phyloP scores from a whole-genome alignment of 148 eudicot species.

The Fagopyrum tataricum region DNA sequence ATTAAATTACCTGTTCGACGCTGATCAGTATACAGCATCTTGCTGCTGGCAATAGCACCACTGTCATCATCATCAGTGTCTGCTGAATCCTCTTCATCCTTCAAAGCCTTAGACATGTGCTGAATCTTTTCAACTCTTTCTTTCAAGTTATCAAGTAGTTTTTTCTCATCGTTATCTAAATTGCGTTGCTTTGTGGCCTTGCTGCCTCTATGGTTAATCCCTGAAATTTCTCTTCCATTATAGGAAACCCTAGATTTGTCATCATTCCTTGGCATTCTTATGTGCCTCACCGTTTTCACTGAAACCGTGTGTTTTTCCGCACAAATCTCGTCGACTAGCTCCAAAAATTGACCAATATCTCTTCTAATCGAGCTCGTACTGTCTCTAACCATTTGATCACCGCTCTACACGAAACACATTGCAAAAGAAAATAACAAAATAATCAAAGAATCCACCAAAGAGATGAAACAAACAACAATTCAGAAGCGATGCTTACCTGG shows the following conservation, averaged over 20 bases:
- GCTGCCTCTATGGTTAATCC: neutral
- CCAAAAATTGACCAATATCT: constrained; percentile 54
- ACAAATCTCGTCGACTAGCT: constrained; percentile 43
- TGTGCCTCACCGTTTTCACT: constrained; percentile 30
- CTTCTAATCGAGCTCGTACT: constrained; percentile 53
- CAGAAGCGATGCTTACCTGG: constrained; percentile 35
- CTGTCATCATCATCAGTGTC: constrained; percentile 25
- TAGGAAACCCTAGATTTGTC: constrained; percentile 25
- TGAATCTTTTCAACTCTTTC: constrained; percentile 40
- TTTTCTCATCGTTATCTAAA: constrained; percentile 23
- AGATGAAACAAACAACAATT: neutral
- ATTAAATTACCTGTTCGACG: constrained; percentile 21
- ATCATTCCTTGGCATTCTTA: constrained; percentile 29
- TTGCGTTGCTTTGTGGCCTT: constrained; percentile 18
- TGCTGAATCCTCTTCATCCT: constrained; percentile 37
- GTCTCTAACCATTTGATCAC: constrained; percentile 75
- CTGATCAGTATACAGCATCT: constrained; percentile 15
- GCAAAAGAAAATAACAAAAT: neutral
- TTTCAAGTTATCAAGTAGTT: constrained; percentile 32
- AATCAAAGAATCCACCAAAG: neutral
- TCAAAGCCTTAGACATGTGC: constrained; percentile 28
- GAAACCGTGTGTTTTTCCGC: constrained; percentile 33
- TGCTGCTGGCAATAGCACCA: constrained; percentile 20
- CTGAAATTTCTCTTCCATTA: constrained; percentile 2
- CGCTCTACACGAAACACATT: constrained; percentile 48